Base-by-base conservation (phyloP, 306 rosid species). In the Dryas alaskensis region DNA sequence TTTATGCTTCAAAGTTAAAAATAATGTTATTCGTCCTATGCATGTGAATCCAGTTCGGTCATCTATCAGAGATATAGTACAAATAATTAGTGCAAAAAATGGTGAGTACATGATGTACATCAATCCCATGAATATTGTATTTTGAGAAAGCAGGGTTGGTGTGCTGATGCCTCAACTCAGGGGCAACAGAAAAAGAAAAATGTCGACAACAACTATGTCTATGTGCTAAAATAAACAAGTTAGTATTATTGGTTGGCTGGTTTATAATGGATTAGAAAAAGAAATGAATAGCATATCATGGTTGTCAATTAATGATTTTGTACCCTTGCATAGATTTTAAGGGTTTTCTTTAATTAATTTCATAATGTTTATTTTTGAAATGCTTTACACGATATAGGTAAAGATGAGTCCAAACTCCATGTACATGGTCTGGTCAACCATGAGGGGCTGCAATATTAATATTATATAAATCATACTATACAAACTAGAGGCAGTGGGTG, bases 381-480 rank as follows among this genome's bases (percentile, higher is more conserved):
- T 70, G 74, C 53, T 44, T 19, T 19, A 4, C 53, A 55, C 25
- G 45, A 57, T 1, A 57, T 3, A 0, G 53, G 43, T 19, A 12
- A 12, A 27, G 27, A 25, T 58, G 25, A 57, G 66, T 58, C 75
- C 47, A 45, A 71, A 70, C 65, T 25, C 42, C 44, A 44, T 57
- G 31, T 43, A 48, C 10, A 14, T 2, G 7, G 25, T 13, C 16
- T 44, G 45, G 75, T 71, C 75, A 58, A 58, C 8, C 66, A 3
- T 71, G 75, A 58, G 47, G 67, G 57, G 66, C 75, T 22, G 67
- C 46, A 14, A 58, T 64, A 37, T 61, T 0, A 61, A 27, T 67
- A 48, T 39, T 49, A 1, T 50, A 43, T 31, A 64, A 27, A 62
- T 62, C 49, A 62, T 48, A 62, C 37, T 16, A 63, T 63, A 8